Conservation (phyloP, 345 rosid genomes). For the Firmiana major region DNA sequence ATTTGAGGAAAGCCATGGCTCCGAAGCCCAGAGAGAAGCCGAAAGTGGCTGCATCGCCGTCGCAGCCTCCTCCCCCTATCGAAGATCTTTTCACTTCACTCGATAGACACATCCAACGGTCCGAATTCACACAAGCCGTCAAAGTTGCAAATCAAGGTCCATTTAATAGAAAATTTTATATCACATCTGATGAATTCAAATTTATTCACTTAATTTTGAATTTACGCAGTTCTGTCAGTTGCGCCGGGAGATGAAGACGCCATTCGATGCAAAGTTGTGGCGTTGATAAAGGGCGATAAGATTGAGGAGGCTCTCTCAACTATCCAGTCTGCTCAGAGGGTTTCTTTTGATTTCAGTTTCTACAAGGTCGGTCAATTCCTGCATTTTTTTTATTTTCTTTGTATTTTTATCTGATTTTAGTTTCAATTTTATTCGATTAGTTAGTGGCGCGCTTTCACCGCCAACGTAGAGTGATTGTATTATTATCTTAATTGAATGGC, state of each 20-base stretch:
- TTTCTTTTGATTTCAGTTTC: conserved; percentile 55
- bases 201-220: neutral
- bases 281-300: conserved; percentile 62
- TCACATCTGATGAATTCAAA: neutral
- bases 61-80: conserved; percentile 63
- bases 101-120: conserved; percentile 50
- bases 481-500: neutral
- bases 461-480: neutral
- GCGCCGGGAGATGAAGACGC: conserved; percentile 85
- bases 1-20: conserved; percentile 45
- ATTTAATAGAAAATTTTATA: neutral
- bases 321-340: conserved; percentile 43
- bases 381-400: neutral
- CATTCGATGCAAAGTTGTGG: conserved; percentile 78
- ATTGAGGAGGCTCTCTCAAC: conserved; percentile 65
- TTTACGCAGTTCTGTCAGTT: conserved; percentile 55
- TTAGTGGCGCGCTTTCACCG: neutral
- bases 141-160: conserved; percentile 78
- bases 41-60: conserved; percentile 35
- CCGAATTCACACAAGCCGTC: conserved; percentile 56
- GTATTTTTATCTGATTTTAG: neutral
- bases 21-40: conserved; percentile 68
- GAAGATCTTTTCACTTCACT: conserved; percentile 86
- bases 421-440: neutral
- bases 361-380: conserved; percentile 44